Base-by-base conservation (phyloP, 371 early-diverging fungal genomes). In the Syncephalastrum monosporum region DNA sequence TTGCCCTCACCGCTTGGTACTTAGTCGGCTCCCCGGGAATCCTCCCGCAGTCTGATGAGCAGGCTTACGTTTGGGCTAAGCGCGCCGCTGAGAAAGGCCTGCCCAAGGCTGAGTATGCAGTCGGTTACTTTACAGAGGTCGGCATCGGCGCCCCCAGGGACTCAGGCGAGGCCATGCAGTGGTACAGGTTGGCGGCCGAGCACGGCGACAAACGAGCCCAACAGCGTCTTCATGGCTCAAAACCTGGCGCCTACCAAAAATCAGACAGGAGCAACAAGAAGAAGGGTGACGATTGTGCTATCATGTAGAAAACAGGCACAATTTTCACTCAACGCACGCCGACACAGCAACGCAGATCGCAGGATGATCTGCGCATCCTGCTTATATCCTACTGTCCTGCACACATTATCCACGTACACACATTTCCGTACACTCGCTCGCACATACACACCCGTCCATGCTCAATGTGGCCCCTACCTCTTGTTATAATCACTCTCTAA, bases 1-100 rank as follows among this genome's bases (percentile, higher is more conserved):
- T 95, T 59, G 92, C 92, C 5, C 69, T 95, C 42, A 89, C 93
- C 1, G 92, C 92, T 42, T 95, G 94, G 93, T 95, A 94, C 64
- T 64, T 95, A 17, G 92, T 93, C 0, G 95, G 95, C 6, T 87
- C 87, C 5, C 79, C 77, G 5, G 87, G 87, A 3, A 83, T 92
- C 3, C 59, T 95, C 33, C 85, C 82, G 19, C 92, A 91, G 65
- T 86, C 84, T n/a, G 94, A 95, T 67, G 82, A 82, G 29, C 91
- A 93, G 68, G 94, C 95, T 10, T 95, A 90, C 62, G 62, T 88
- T 16, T 95, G 94, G 94, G 92, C 94, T 7, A 81, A 79, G 53
- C 81, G 89, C 42, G 92, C 94, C 1, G 95, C 95, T 3, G 92
- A 92, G 56, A 87, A 90, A 67, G 89, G 88, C 10, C 60, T 91